phyloP scores from a whole-genome alignment of 192 early-diverging fungal genomes.

The Coemansia sp. region DNA sequence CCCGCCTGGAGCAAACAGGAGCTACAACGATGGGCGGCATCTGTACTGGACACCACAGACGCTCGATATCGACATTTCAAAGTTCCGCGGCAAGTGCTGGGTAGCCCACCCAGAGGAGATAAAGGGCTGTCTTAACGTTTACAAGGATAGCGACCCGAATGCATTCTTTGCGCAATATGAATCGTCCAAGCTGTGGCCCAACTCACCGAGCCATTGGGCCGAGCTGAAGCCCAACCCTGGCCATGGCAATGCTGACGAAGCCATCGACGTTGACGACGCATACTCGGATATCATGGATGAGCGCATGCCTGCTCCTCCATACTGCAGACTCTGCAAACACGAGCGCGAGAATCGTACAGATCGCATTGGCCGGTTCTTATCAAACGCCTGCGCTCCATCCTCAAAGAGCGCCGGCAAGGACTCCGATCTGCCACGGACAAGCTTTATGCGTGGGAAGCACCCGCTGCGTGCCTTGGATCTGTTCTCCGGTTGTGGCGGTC shows the following conservation, averaged over 20 bases:
- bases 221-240: slow-evolving; percentile 17
- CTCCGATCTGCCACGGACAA: neutral
- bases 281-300: slow-evolving; percentile 2
- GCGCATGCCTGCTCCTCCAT: slow-evolving; percentile 17
- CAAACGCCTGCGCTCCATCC: neutral
- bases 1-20: slow-evolving; percentile 4
- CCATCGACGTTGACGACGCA: neutral
- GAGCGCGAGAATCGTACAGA: slow-evolving; percentile 16
- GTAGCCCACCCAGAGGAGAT: slow-evolving; percentile 45
- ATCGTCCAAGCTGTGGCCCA: slow-evolving; percentile 16
- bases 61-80: slow-evolving; percentile 12
- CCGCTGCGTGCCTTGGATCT: slow-evolving; percentile 59
- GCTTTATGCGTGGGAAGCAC: slow-evolving; percentile 28
- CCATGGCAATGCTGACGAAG: no score
- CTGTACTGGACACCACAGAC: slow-evolving; percentile 44
- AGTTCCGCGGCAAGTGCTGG: slow-evolving; percentile 58
- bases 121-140: slow-evolving; percentile 33
- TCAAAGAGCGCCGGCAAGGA: neutral
- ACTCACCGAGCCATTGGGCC: slow-evolving; percentile 11
- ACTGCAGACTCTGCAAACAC: slow-evolving; percentile 29
- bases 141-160: slow-evolving; percentile 50
- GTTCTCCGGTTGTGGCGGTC: slow-evolving; percentile 68
- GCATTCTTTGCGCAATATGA: slow-evolving; percentile 49
- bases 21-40: slow-evolving; percentile 48
- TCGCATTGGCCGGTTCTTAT: slow-evolving; percentile 13